These are phyloP conservation scores for Fraxinus baroniana DNA, from an alignment of 305 asterid genomes.

Conservation along the genomic window DNA sequence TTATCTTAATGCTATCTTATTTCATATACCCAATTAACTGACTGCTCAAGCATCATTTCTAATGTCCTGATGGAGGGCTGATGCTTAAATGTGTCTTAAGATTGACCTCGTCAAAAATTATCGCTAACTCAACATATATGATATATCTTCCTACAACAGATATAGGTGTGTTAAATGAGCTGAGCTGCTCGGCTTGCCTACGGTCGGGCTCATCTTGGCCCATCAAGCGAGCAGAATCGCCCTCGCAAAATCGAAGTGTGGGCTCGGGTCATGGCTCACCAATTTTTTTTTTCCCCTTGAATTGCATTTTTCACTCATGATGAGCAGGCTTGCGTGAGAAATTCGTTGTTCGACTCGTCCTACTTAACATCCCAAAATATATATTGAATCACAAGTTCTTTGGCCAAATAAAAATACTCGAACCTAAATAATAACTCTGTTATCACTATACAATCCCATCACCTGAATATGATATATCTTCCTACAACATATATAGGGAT, in stretches of 20 bases:
- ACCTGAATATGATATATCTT: not conserved
- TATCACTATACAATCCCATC: not conserved
- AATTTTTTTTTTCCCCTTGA: not conserved
- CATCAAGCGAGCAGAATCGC: not conserved
- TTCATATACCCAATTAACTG: not conserved
- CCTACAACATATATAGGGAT: not conserved
- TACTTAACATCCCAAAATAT: not conserved
- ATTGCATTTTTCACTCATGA: not conserved
- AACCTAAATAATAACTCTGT: not conserved
- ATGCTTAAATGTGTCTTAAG: not conserved
- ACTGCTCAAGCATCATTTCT: not conserved
- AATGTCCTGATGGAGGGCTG: conserved; percentile 4
- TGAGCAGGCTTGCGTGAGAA: not conserved
- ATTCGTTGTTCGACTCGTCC: not conserved
- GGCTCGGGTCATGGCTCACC: not conserved
- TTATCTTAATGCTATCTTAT: not conserved
- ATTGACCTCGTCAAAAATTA: not conserved
- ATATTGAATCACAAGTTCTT: not conserved
- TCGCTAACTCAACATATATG: not conserved
- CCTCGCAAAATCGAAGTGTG: not conserved
- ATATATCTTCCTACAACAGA: not conserved
- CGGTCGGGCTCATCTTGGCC: not conserved
- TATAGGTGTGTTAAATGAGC: not conserved
- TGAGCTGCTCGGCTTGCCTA: not conserved
- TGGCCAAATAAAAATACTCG: not conserved